Conservation (phyloP, 495 filamentous ascomycete species). For the Pyrenopolyporus hunteri region DNA sequence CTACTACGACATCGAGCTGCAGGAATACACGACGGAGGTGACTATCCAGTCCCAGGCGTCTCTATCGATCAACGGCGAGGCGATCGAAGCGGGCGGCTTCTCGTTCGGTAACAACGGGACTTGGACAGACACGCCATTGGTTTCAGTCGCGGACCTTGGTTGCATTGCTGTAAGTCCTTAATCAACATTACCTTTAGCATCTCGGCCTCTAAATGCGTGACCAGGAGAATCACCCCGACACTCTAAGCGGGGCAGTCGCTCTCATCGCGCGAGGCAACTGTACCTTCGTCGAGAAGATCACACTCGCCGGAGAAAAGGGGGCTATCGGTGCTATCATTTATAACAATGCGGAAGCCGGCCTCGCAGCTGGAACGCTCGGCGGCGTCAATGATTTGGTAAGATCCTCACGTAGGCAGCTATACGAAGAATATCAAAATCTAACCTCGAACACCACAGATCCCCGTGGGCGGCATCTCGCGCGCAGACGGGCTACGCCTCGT, state of each 20-base stretch:
- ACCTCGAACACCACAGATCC: slow-evolving; percentile 45
- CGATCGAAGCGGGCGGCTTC: slow-evolving; percentile 39
- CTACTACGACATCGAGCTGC: slow-evolving; percentile 67
- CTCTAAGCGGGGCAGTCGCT: slow-evolving; percentile 62
- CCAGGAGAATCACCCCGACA: slow-evolving; percentile 61
- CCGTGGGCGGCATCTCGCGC: slow-evolving; percentile 60
- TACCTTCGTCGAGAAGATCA: slow-evolving; percentile 64
- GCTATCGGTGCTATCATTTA: slow-evolving; percentile 67
- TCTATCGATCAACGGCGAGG: slow-evolving; percentile 43
- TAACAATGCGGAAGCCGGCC: slow-evolving; percentile 63
- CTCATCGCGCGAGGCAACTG: slow-evolving; percentile 68
- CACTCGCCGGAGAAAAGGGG: slow-evolving; percentile 63
- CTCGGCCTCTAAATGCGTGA: slow-evolving; percentile 3
- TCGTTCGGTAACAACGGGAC: slow-evolving; percentile 54
- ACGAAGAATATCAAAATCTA: not conserved
- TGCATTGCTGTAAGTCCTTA: slow-evolving; percentile 51
- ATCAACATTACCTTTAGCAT: not conserved
- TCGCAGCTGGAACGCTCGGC: slow-evolving; percentile 62
- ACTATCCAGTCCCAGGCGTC: slow-evolving; percentile 43
- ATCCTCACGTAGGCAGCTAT: not conserved
- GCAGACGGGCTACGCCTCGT: slow-evolving; percentile 58
- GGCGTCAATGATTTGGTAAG: slow-evolving; percentile 49
- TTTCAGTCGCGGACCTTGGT: slow-evolving; percentile 60
- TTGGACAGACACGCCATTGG: slow-evolving; percentile 50
- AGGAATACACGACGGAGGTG: slow-evolving; percentile 57